Base-by-base conservation (phyloP, 176 grass and related monocot genomes). In the Avena insularis region DNA sequence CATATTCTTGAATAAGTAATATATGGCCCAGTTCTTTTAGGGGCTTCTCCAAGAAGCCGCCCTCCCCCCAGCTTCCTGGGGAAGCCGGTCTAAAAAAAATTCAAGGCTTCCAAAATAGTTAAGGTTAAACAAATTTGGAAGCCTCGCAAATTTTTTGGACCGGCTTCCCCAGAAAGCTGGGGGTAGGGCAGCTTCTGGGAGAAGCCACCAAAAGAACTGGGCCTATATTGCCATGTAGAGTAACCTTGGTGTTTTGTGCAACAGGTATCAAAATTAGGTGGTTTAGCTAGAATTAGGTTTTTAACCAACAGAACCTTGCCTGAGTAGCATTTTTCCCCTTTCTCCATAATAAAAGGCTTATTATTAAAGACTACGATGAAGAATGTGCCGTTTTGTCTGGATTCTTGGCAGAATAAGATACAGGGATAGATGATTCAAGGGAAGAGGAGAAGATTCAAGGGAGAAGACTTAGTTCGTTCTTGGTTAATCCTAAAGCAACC, bases 401-500 rank as follows among this genome's bases (percentile, higher is more conserved):
- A 75, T 75, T 75, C 21, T 46, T 25, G 47, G 71, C 45, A 75
- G 71, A 21, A 74, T 12, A 50, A 75, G 71, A 75, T 75, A 50
- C 45, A 21, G 17, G 68, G 21, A 15, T 50, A 75, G 21, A 75
- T 75, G 12, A 50, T 75, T 29, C 45, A 50, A 75, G 71, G 6
- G 67, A n/a, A 27, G 71, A 38, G 71, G 46, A 27, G 46, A 75
- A 75, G 71, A 74, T 49, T 74, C 46, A 1, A 74, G 46, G 12
- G 45, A 23, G 71, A 6, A 50, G n/a, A 50, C 23, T 27, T 15
- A 8, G 43, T 25, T 51, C 21, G 15, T 27, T 51, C 21, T 75
- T 51, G 46, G 9, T 75, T 50, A 75, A 51, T 23, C 71, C 71
- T 75, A 51, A 51, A 75, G 12, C 3, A 51, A 53, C 47, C 72